Base-by-base conservation (phyloP, 2,329 filamentous ascomycete genomes). In the Colletotrichum lini region DNA sequence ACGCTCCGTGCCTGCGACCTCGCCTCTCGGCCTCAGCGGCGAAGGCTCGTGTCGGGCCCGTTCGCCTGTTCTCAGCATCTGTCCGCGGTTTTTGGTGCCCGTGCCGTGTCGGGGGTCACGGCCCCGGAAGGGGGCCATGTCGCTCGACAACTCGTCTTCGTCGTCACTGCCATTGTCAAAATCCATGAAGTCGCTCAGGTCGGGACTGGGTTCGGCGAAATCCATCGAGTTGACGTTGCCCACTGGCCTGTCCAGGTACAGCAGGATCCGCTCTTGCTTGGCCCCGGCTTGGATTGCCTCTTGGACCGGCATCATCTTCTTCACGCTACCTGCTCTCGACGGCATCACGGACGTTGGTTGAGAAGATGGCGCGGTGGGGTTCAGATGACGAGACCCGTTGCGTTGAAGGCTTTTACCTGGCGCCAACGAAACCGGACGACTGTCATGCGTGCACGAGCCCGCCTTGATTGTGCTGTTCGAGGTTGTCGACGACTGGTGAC, bases 141-240 rank as follows among this genome's bases (percentile, higher is more conserved):
- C 67, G 69, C 69, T 62, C 3, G 52, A 62, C 10, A 59, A 50
- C 23, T 74, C 74, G 16, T 74, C 71, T 16, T 74, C 74, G 18
- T 73, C 74, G 21, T 75, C 74, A 49, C 73, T 76, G n/a, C 64
- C 67, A 45, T 73, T 68, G 58, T 81, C 80, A 47, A 79, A 80
- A 3, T 80, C 80, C 73, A 79, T 77, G n/a, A 82, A 82, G 72
- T 84, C 83, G 67, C 80, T 80, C 62, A 82, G 72, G 52, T 84
- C 81, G 3, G 79, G 81, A 57, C 78, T 81, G 1, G 81, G 78
- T 65, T 82, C 81, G 30, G 77, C 67, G 21, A 74, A 73, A 56
- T 79, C 76, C 64, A 77, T 75, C 44, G 75, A 70, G 13, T 75
- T 74, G 44, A 75, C 68, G 23, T 75, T 76, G 30, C 76, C 72